Conservation (phyloP, 306 rosid genomes). For the Glycine tomentella region DNA sequence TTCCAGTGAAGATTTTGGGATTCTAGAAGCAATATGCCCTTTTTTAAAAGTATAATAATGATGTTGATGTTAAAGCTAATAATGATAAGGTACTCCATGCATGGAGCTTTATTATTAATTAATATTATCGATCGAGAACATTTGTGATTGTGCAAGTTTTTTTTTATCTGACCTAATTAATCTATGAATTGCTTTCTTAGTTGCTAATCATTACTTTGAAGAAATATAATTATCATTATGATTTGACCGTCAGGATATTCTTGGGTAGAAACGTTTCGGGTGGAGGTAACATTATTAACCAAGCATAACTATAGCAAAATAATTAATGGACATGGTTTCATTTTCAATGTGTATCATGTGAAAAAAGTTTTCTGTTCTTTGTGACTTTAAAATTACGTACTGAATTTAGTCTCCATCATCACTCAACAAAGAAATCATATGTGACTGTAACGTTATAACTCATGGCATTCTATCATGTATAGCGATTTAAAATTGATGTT, state of each 20-base stretch:
- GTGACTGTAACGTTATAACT: conserved; percentile 12
- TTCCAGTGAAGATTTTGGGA: background rate
- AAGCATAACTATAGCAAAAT: background rate
- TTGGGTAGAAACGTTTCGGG: conserved; percentile 29
- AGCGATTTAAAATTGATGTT: background rate
- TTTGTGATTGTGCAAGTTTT: background rate
- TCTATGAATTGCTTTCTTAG: conserved; percentile 43
- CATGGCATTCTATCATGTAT: conserved; percentile 1
- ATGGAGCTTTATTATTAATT: background rate
- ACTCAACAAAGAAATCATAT: background rate
- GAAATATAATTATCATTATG: conserved; percentile 42
- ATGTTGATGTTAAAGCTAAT: background rate
- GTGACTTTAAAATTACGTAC: conserved; percentile 39
- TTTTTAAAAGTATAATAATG: background rate
- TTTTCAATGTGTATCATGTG: conserved; percentile 37
- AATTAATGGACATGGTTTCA: conserved; percentile 18
- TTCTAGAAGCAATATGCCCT: background rate
- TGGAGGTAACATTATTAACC: conserved; percentile 28
- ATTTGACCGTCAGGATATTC: conserved; percentile 27
- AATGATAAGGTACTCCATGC: background rate
- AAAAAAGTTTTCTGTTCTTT: background rate
- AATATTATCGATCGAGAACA: background rate
- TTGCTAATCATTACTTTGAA: conserved; percentile 46
- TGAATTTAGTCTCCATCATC: background rate
- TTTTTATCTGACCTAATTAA: conserved; percentile 10